Evolutionary conservation across 768 basidiomycete species (phyloP).

Genomic region (Coprinellus aureogranulatus): DNA sequence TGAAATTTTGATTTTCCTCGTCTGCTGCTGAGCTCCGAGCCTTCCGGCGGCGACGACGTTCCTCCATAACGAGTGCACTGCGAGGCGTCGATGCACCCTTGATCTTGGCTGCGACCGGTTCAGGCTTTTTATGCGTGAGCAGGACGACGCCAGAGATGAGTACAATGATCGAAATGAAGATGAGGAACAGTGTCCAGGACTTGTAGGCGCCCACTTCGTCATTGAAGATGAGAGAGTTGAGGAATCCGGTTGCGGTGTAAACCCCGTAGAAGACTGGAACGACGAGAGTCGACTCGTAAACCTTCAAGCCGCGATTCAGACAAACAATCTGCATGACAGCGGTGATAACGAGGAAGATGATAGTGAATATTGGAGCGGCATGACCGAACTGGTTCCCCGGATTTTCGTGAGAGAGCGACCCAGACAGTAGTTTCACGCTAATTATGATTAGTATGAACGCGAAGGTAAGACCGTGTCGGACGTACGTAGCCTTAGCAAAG

Average conservation of each 20-base stretch:
- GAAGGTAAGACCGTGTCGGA: too few relatives aligned
- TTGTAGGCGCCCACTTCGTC: slow-evolving; percentile 83
- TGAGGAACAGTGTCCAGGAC: slow-evolving; percentile 84
- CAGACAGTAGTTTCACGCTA: slow-evolving; percentile 79
- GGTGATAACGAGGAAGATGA: slow-evolving; percentile 63
- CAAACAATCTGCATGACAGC: slow-evolving; percentile 91
- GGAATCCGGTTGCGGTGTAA: slow-evolving; percentile 78
- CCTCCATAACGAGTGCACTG: slow-evolving; percentile 19
- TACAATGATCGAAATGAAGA: slow-evolving; percentile 81
- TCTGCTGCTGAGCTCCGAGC: slow-evolving; percentile 24
- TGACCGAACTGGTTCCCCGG: slow-evolving; percentile 87
- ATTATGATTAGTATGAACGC: too few relatives aligned
- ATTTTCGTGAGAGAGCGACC: slow-evolving; percentile 74
- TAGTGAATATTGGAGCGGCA: slow-evolving; percentile 73
- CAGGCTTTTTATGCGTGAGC: slow-evolving; percentile 88
- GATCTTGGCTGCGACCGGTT: slow-evolving; percentile 38
- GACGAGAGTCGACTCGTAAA: slow-evolving; percentile 87
- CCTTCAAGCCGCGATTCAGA: slow-evolving; percentile 83
- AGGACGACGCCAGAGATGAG: slow-evolving; percentile 92
- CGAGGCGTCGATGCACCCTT: slow-evolving; percentile 32
- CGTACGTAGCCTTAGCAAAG: slow-evolving; percentile 71
- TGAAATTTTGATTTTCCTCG: slow-evolving; percentile 17
- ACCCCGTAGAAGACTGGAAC: slow-evolving; percentile 95
- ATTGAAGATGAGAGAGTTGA: slow-evolving; percentile 70
- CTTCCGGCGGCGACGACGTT: slow-evolving; percentile 17